Percentiles rank a stretch among this genome's conserved stretches.
Evolutionary conservation across 108 stramenopile genomes (phyloP).

Genomic region (Chaetoceros tenuissimus): DNA sequence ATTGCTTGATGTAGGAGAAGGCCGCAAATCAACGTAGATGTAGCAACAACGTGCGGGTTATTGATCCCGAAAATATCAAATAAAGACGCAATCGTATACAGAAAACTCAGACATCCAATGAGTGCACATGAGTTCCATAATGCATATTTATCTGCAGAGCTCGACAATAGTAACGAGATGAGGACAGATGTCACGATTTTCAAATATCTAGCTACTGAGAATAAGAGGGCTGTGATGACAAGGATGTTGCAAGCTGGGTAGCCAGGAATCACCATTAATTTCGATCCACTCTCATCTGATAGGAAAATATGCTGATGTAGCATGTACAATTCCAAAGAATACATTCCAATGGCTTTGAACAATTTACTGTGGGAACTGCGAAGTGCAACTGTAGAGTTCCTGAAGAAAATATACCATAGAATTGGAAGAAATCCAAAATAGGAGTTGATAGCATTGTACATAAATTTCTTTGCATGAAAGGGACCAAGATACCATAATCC

Average conservation of each 20-base stretch:
- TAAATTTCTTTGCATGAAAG: slow-evolving; percentile 33
- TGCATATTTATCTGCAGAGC: slow-evolving; percentile 15
- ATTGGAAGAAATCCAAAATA: slow-evolving; percentile 75
- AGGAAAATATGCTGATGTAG: slow-evolving; percentile 79
- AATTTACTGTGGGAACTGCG: slow-evolving; percentile 40
- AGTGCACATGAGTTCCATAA: background rate
- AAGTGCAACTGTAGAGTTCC: slow-evolving; percentile 45
- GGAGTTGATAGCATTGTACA: slow-evolving; percentile 54
- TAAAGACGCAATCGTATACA: slow-evolving; percentile 7
- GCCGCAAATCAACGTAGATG: slow-evolving; percentile 17
- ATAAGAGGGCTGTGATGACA: slow-evolving; percentile 10
- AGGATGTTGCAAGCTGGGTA: slow-evolving; percentile 36
- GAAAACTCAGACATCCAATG: no score
- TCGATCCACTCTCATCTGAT: slow-evolving; percentile 11
- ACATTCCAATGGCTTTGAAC: slow-evolving; percentile 63
- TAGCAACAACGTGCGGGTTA: slow-evolving; percentile 11
- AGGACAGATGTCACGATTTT: slow-evolving; percentile 20
- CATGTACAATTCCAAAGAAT: slow-evolving; percentile 80
- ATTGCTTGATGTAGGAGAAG: slow-evolving; percentile 21
- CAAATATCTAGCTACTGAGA: slow-evolving; percentile 10
- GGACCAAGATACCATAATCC: slow-evolving; percentile 43
- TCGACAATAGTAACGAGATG: slow-evolving; percentile 22
- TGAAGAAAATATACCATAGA: slow-evolving; percentile 57
- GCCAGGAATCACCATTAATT: slow-evolving; percentile 17
- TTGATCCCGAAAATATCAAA: slow-evolving; percentile 10